These are phyloP conservation scores for Trypanosoma avium DNA, from an alignment of 208 protist species.

Conservation along the genomic window DNA sequence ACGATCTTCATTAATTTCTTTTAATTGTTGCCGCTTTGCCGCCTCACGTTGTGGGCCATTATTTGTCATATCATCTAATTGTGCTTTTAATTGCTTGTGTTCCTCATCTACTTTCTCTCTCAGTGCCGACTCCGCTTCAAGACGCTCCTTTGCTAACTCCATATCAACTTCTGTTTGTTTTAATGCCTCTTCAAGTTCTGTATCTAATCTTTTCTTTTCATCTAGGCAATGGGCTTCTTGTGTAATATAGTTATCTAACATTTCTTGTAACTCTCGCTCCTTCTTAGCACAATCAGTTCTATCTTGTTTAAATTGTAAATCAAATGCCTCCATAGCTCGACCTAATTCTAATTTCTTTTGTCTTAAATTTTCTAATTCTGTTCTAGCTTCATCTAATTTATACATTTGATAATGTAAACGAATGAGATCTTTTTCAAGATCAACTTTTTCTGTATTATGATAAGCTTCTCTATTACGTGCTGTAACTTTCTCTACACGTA, in stretches of 20 bases:
- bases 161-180: slow-evolving; percentile 50
- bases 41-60: slow-evolving; percentile 58
- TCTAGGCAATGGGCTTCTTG: slow-evolving; percentile 53
- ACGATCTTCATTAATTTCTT: slow-evolving; percentile 51
- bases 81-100: slow-evolving; percentile 38
- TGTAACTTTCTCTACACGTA: slow-evolving; percentile 54
- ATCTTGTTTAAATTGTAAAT: slow-evolving; percentile 83
- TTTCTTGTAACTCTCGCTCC: slow-evolving; percentile 64
- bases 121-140: slow-evolving; percentile 44
- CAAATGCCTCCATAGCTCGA: slow-evolving; percentile 63
- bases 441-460: slow-evolving; percentile 57
- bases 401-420: slow-evolving; percentile 88
- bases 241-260: slow-evolving; percentile 59
- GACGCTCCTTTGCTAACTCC: slow-evolving; percentile 39
- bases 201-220: slow-evolving; percentile 54
- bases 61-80: slow-evolving; percentile 55
- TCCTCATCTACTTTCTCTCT: slow-evolving; percentile 74
- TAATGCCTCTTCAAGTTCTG: slow-evolving; percentile 49
- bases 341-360: slow-evolving; percentile 67
- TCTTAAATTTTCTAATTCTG: slow-evolving; percentile 69
- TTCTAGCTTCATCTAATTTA: slow-evolving; percentile 83
- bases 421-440: slow-evolving; percentile 78
- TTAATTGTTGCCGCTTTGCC: slow-evolving; percentile 40
- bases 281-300: slow-evolving; percentile 61
- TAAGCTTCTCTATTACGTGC: slow-evolving; percentile 46